Evolutionary conservation across 768 basidiomycete species (phyloP).

Genomic region (Gloeophyllum trabeum): DNA sequence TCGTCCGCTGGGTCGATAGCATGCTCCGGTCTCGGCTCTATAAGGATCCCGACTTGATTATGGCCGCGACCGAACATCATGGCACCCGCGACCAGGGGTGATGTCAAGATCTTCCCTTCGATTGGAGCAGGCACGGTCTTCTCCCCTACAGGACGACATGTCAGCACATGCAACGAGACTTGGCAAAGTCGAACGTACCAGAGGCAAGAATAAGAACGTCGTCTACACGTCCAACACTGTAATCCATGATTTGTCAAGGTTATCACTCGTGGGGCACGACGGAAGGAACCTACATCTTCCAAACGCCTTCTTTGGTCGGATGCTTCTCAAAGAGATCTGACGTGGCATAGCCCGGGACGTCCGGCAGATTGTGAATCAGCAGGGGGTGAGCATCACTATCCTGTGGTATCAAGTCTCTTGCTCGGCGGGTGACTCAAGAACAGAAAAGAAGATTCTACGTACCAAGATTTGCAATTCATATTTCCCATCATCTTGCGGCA

Average conservation of each 20-base stretch:
- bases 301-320: background rate
- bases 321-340: background rate
- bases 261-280: background rate
- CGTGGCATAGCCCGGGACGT: background rate
- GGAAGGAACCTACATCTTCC: background rate
- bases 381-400: background rate
- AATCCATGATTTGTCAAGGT: background rate
- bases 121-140: background rate
- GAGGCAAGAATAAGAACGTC: constrained; percentile 30
- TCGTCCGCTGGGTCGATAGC: background rate
- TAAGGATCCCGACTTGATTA: background rate
- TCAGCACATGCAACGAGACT: background rate
- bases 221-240: constrained; percentile 16
- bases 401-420: background rate
- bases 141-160: background rate
- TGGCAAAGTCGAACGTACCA: constrained; percentile 9
- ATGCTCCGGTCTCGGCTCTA: background rate
- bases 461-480: background rate
- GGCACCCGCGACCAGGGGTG: background rate
- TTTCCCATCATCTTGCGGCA: background rate
- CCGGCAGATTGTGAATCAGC: background rate
- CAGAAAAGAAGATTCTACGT: background rate
- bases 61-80: background rate
- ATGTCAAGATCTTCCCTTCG: background rate
- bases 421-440: background rate